Conservation (phyloP, 257 asterid species). For the Solanum verrucosum region DNA sequence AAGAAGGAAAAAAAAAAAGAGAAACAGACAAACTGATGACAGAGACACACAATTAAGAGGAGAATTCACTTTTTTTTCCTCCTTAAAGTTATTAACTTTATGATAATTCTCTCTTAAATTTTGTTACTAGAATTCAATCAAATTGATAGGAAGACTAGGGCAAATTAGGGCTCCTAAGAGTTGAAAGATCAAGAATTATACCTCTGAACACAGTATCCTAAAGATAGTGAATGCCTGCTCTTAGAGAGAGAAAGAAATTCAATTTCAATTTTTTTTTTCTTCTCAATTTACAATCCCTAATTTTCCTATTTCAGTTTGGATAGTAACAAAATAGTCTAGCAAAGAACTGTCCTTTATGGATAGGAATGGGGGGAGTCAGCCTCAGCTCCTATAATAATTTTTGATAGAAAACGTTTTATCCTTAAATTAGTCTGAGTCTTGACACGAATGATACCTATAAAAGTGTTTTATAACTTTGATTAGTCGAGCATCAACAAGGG, state of each 20-base stretch:
- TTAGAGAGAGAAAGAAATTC: not conserved
- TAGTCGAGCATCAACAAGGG: too few species aligned
- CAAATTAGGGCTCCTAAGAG: not conserved
- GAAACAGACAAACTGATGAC: not conserved
- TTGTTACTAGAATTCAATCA: not conserved
- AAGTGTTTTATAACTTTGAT: accelerated
- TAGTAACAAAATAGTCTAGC: not conserved
- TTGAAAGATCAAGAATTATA: not conserved
- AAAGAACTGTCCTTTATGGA: not conserved
- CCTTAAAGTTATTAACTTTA: not conserved
- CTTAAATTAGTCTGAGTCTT: accelerated
- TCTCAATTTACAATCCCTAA: not conserved
- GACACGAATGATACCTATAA: too few species aligned
- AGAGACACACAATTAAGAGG: not conserved
- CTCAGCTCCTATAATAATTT: not conserved
- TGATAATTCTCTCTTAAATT: not conserved
- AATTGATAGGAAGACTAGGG: not conserved
- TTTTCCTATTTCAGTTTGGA: not conserved
- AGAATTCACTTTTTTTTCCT: not conserved
- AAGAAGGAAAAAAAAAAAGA: not conserved
- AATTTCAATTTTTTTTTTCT: not conserved
- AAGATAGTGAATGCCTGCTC: not conserved
- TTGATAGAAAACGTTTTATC: not conserved
- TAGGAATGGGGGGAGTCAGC: not conserved
- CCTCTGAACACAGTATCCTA: not conserved